Conservation (phyloP, 202 grass and related monocot genomes). For the Eragrostis tef region DNA sequence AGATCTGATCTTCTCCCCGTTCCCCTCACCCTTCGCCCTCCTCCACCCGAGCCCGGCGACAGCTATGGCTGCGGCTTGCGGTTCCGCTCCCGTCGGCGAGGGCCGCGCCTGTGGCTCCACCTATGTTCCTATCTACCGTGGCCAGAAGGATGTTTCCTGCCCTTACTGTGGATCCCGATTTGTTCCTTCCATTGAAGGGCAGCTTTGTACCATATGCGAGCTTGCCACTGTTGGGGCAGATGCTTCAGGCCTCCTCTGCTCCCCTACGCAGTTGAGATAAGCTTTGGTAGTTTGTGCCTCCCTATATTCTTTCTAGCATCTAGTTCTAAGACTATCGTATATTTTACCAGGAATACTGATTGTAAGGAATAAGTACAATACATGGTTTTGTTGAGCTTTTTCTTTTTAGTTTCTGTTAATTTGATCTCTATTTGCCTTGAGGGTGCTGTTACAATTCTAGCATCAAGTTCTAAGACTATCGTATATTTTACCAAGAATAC, state of each 20-base stretch:
- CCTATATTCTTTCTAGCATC: conserved; percentile 57
- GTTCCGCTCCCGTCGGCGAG: too few relatives aligned
- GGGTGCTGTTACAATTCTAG: conserved; percentile 50
- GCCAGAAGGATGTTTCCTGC: conserved; percentile 87
- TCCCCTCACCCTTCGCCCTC: too few relatives aligned
- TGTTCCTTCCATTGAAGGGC: conserved; percentile 63
- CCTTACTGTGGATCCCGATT: conserved; percentile 77
- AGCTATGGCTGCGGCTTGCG: too few relatives aligned
- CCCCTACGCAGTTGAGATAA: conserved; percentile 78
- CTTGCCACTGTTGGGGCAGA: conserved; percentile 70
- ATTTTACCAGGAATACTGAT: conserved; percentile 62
- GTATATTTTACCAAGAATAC: conserved; percentile 63
- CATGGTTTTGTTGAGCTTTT: conserved; percentile 56
- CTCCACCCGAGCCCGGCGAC: too few relatives aligned
- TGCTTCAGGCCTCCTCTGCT: conserved; percentile 96
- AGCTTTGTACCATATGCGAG: conserved; percentile 92
- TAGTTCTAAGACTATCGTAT: conserved; percentile 42
- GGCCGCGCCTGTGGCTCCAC: conserved; percentile 88
- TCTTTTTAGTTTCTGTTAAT: neutral
- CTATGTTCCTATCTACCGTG: conserved; percentile 85
- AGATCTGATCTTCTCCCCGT: too few relatives aligned
- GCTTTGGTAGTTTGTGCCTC: conserved; percentile 43
- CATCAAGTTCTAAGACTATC: conserved; percentile 33
- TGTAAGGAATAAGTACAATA: conserved; percentile 72
- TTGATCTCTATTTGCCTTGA: conserved; percentile 52